Base-by-base conservation (phyloP, 1,139 yeast species). In the Zygoascus sp. region DNA sequence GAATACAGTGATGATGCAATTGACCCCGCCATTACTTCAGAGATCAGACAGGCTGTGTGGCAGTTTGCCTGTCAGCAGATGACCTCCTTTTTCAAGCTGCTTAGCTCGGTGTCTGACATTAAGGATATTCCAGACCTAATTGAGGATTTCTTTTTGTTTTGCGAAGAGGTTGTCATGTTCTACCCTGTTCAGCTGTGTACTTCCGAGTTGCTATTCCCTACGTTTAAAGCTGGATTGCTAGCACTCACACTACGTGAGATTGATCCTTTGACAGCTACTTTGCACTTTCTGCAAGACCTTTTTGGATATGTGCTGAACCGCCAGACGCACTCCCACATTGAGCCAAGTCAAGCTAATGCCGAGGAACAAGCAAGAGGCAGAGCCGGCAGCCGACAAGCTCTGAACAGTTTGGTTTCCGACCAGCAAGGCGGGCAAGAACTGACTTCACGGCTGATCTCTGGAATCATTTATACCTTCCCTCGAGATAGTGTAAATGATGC, bases 121-220 rank as follows among this genome's bases (percentile, higher is more conserved):
- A 68, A 68, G 45, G 75, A 72, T 54, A 75, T 75, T 34, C 86
- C 92, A 13, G 96, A 88, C 62, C 74, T 87, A 32, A 72, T 90
- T 47, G 96, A 90, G 64, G 97, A 90, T 69, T 90, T 84, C 62
- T 89, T 83, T 74, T 74, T 94, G 50, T 83, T 90, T 83, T 73
- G 83, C 67, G 75, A 78, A 52, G 97, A 92, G 62, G 71, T 89
- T 44, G 67, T 88, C 47, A 82, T 84, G 82, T 87, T 78, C 62
- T 86, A 75, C 62, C 95, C 97, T 1, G 72, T 76, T 48, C 74
- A 80, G 56, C 74, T 87, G 15, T 32, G 42, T n/a, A 66, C 74
- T 10, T 69, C 73, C n/a, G 79, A 75, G 16, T 63, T 86, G 39
- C 65, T 88, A 55, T 70, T 72, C 44, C 76, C 83, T 7, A 70